A percentile compares a stretch with the other conserved stretches of the same genome.
Conservation (phyloP, 1,284 basidiomycete species). For the Quambalaria eucalypti region DNA sequence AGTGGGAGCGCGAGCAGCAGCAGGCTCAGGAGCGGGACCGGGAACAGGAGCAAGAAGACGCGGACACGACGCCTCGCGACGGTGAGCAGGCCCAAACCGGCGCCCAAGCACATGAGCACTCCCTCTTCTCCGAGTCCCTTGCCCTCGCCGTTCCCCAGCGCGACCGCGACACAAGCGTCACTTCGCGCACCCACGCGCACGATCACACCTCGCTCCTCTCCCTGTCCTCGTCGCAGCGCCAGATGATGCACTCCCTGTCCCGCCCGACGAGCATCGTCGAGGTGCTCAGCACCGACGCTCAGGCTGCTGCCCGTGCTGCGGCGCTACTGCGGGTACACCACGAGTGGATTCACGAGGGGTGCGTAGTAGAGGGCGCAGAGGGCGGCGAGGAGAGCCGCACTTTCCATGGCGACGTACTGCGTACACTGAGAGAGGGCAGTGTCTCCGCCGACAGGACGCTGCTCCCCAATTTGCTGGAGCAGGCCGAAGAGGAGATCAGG, state of each 20-base stretch:
- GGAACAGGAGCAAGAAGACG: background rate
- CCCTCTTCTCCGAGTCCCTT: background rate
- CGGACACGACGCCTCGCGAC: background rate
- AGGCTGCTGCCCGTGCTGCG: constrained; percentile 32
- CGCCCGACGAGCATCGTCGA: constrained; percentile 33
- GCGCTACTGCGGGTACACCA: constrained; percentile 27
- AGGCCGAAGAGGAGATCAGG: too few species aligned
- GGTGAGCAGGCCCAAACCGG: too few species aligned
- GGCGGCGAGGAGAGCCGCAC: background rate
- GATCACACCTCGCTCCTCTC: background rate
- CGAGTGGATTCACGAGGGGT: background rate
- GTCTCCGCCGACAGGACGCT: too few species aligned
- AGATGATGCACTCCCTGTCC: constrained; percentile 23
- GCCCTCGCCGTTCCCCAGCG: background rate
- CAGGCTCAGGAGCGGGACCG: background rate
- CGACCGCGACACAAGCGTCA: too few species aligned
- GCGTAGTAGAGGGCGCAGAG: background rate
- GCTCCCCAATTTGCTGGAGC: too few species aligned
- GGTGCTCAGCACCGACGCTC: constrained; percentile 29
- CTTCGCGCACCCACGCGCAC: background rate
- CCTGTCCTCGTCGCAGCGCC: constrained; percentile 8
- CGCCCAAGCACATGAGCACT: background rate
- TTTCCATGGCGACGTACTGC: background rate
- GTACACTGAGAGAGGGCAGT: too few species aligned
- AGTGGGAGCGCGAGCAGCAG: background rate